These are phyloP conservation scores for Alternaria panax DNA, from an alignment of 2,329 filamentous ascomycete species.

Conservation along the genomic window DNA sequence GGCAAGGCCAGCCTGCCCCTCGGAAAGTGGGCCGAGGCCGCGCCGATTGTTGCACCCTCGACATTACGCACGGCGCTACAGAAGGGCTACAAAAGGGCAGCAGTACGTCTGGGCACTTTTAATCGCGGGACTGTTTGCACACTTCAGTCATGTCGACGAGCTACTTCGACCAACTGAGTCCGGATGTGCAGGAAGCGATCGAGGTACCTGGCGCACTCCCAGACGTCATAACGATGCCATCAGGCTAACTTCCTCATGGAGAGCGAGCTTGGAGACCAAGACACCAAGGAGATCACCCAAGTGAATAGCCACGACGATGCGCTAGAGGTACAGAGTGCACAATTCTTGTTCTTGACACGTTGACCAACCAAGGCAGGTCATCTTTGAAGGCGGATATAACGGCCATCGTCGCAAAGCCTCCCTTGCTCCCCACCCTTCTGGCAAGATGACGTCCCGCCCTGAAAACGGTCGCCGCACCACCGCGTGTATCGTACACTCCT, in stretches of 20 bases:
- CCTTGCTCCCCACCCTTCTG: conserved; percentile 54
- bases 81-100: conserved; percentile 13
- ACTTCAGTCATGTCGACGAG: conserved; percentile 27
- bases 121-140: conserved; percentile 5
- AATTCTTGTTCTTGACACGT: neutral
- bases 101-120: neutral
- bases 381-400: conserved; percentile 60
- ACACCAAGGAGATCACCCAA: conserved; percentile 37
- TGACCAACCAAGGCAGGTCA: conserved; percentile 55
- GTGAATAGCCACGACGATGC: conserved; percentile 50
- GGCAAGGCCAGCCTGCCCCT: conserved; percentile 25
- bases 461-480: conserved; percentile 53
- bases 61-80: conserved; percentile 8
- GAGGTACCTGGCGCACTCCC: conserved; percentile 35
- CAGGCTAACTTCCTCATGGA: conserved; percentile 48
- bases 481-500: conserved; percentile 67
- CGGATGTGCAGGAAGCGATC: conserved; percentile 23
- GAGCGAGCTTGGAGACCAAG: conserved; percentile 37
- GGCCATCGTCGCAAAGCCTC: conserved; percentile 67
- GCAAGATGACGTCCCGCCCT: conserved; percentile 39
- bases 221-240: conserved; percentile 29
- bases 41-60: conserved; percentile 16
- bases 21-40: conserved; percentile 18
- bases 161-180: conserved; percentile 29
- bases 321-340: conserved; percentile 48